Base-by-base conservation (phyloP, 129 eudicot genomes). In the Apium graveolens region DNA sequence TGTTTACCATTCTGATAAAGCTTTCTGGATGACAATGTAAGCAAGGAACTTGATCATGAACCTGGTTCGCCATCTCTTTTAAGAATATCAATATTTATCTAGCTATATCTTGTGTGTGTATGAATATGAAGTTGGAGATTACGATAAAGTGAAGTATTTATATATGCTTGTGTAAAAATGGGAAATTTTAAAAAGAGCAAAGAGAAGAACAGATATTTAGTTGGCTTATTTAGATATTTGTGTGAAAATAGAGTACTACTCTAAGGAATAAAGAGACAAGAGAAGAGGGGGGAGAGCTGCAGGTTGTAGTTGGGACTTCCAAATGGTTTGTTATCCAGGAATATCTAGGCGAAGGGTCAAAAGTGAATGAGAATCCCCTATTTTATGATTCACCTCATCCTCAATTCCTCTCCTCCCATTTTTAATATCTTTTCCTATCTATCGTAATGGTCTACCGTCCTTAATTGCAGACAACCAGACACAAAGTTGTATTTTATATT, bases 261-360 rank as follows among this genome's bases (percentile, higher is more conserved):
- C 27, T 10, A 26, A n/a, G 68, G 32, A 60, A 60, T 11, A 60
- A 60, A 8, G 26, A 60, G 73, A 41, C 48, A 37, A 38, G 41
- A 38, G 41, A 38, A 38, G 41, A 2, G 5, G 6, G 41, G 5
- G 41, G 41, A 5, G n/a, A 5, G 41, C 6, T 38, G 41, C 4
- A 35, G 38, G 38, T 4, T 35, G 1, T 1, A 1, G 4, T 5
- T 4, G 17, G 60, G 60, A 26, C 60, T 51, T 18, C 60, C 8
- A 18, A 51, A 55, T 70, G 75, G 48, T 73, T 38, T 44, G 78
- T 82, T 85, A 85, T 85, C 88, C 88, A 38, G 80, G 82, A 75
- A 76, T 72, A 85, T 85, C 88, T 76, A 85, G 53, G 76, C 80
- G 81, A 82, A 82, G 86, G 86, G 88, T 76, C 83, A 82, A 82